A percentile compares a stretch with the other conserved stretches of the same genome.
phyloP scores from a whole-genome alignment of 192 early-diverging fungal species.

The Entomortierella lignicola region DNA sequence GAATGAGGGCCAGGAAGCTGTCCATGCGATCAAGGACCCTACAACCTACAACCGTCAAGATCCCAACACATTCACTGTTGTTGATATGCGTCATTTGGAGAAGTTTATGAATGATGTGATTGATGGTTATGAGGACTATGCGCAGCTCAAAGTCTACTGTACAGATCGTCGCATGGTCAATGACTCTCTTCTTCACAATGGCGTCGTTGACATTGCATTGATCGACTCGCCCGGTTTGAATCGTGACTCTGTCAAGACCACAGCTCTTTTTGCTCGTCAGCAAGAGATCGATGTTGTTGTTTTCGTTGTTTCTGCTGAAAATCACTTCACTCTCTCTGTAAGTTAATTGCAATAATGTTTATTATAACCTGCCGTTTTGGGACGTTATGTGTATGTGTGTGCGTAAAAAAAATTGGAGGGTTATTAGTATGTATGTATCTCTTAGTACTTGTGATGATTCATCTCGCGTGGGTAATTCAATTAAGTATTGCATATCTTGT shows the following conservation, averaged over 20 bases:
- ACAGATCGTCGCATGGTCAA: conserved; percentile 71
- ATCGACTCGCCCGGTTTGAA: conserved; percentile 99
- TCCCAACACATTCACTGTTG: conserved; percentile 73
- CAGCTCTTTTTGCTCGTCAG: conserved; percentile 95
- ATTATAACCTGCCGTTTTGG: conserved; percentile 7
- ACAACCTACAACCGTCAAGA: conserved; percentile 76
- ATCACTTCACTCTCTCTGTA: conserved; percentile 98
- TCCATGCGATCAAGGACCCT: conserved; percentile 88
- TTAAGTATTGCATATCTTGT: conserved; percentile 1
- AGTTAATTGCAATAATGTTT: conserved; percentile 39
- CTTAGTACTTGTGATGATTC: conserved; percentile 8
- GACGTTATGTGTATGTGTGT: neutral
- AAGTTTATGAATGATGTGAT: conserved; percentile 79
- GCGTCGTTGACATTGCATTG: conserved; percentile 94
- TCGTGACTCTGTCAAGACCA: conserved; percentile 98
- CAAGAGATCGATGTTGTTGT: conserved; percentile 99
- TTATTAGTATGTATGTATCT: neutral
- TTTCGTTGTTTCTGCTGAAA: conserved; percentile 99
- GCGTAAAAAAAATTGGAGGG: neutral
- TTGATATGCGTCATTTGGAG: conserved; percentile 80
- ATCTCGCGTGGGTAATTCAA: conserved; percentile 26
- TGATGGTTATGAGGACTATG: conserved; percentile 86
- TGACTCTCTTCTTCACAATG: conserved; percentile 91
- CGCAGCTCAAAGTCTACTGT: conserved; percentile 95
- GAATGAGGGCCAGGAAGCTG: conserved; percentile 91